A percentile compares a stretch with the other conserved stretches of the same genome.
phyloP scores from a whole-genome alignment of 2,329 filamentous ascomycete genomes.

The Teratosphaeria gauchensis region DNA sequence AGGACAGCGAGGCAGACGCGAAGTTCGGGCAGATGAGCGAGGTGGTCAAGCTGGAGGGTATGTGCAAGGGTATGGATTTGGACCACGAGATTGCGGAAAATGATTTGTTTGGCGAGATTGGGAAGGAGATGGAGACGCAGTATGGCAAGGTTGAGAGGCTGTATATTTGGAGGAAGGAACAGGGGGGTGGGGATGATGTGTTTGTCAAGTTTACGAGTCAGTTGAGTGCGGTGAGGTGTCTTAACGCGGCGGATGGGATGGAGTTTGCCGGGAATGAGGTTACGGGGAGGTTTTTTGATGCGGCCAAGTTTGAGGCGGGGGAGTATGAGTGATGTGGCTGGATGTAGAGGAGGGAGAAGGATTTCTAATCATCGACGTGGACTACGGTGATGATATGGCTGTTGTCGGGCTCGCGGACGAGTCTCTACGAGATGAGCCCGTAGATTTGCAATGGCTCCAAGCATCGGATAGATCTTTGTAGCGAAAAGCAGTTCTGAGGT shows the following conservation, averaged over 20 bases:
- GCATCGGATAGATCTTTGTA: too few relatives aligned
- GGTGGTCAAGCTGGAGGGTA: conserved; percentile 72
- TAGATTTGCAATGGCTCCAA: too few relatives aligned
- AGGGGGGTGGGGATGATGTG: conserved; percentile 43
- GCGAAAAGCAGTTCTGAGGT: too few relatives aligned
- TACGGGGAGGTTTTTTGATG: conserved; percentile 70
- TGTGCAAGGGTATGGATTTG: conserved; percentile 79
- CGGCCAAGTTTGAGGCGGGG: conserved; percentile 69
- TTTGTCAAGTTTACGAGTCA: conserved; percentile 90
- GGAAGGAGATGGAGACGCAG: conserved; percentile 82
- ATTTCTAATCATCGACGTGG: too few relatives aligned
- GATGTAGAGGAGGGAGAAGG: not conserved
- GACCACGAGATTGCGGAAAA: conserved; percentile 61
- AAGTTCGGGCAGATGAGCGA: conserved; percentile 54
- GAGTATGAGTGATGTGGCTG: conserved; percentile 13
- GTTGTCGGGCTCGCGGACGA: too few relatives aligned
- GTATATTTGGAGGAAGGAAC: conserved; percentile 48
- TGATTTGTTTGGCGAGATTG: conserved; percentile 81
- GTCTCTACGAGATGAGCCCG: too few relatives aligned
- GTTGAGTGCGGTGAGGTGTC: conserved; percentile 78
- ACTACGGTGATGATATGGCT: too few relatives aligned
- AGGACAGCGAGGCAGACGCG: conserved; percentile 26
- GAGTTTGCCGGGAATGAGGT: conserved; percentile 84
- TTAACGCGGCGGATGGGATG: conserved; percentile 79
- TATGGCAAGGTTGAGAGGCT: conserved; percentile 31